These are phyloP conservation scores for Salix viminalis DNA, from an alignment of 345 rosid species.

Conservation along the genomic window DNA sequence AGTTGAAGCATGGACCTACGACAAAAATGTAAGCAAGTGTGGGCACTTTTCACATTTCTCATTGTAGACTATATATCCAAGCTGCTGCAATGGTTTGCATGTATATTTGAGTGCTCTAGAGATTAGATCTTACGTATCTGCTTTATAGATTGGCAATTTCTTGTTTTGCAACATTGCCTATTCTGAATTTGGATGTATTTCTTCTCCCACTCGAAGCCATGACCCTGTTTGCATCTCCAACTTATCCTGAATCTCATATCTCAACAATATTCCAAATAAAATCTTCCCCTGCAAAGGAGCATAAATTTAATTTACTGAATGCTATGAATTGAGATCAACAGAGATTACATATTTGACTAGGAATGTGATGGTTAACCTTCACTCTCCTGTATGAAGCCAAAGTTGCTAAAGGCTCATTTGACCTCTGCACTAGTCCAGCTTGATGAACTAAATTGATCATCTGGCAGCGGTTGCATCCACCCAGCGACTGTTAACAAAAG, in stretches of 20 bases:
- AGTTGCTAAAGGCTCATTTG: constrained; percentile 78
- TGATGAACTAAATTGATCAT: constrained; percentile 56
- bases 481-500: constrained; percentile 51
- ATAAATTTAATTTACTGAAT: neutral
- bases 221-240: constrained; percentile 22
- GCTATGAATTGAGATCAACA: neutral
- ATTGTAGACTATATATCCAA: too few relatives aligned
- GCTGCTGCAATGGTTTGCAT: too few relatives aligned
- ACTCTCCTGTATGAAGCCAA: constrained; percentile 84
- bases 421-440: constrained; percentile 56
- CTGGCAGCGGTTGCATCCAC: constrained; percentile 95
- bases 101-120: too few relatives aligned
- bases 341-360: neutral
- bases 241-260: constrained; percentile 22
- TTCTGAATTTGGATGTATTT: constrained; percentile 36
- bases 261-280: constrained; percentile 71
- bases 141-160: neutral
- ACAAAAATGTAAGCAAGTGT: too few relatives aligned
- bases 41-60: too few relatives aligned
- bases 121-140: too few relatives aligned
- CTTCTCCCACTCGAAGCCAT: constrained; percentile 64
- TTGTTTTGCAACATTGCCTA: neutral
- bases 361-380: constrained; percentile 42
- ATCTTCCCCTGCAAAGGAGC: constrained; percentile 69
- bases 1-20: too few relatives aligned